Evolutionary conservation across 352 stramenopile species (phyloP).

Genomic region (Globisporangium spiculum): DNA sequence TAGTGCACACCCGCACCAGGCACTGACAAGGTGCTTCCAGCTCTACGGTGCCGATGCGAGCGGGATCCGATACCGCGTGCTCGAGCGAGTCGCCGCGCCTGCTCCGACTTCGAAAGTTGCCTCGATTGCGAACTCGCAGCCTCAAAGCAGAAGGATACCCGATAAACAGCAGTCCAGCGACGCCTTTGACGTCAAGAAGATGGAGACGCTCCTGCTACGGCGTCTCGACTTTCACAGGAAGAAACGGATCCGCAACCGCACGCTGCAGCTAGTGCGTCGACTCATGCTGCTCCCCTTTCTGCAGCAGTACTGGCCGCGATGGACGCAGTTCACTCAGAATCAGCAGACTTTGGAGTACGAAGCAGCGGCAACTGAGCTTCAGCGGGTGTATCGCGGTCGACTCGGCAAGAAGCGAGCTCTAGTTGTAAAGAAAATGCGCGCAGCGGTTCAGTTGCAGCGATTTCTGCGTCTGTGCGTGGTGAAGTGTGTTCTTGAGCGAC

Average conservation of each 20-base stretch:
- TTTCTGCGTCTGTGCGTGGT: constrained; percentile 34
- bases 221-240: constrained; percentile 37
- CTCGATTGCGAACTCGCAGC: neutral
- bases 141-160: neutral
- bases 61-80: constrained; percentile 49
- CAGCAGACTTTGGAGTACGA: constrained; percentile 22
- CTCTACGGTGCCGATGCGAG: constrained; percentile 38
- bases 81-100: constrained; percentile 40
- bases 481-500: constrained; percentile 18
- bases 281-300: constrained; percentile 38
- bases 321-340: constrained; percentile 17
- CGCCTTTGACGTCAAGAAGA: constrained; percentile 48
- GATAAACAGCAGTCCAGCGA: neutral
- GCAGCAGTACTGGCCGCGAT: constrained; percentile 30
- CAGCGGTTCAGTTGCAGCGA: constrained; percentile 24
- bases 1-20: constrained; percentile 42
- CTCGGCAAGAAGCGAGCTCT: neutral
- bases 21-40: constrained; percentile 39
- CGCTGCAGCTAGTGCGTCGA: constrained; percentile 35
- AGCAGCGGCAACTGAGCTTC: constrained; percentile 37
- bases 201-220: constrained; percentile 43
- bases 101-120: constrained; percentile 10
- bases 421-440: constrained; percentile 11
- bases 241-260: constrained; percentile 25
- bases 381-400: constrained; percentile 33